phyloP scores from a whole-genome alignment of 768 basidiomycete species.

The Solioccasus polychromus region DNA sequence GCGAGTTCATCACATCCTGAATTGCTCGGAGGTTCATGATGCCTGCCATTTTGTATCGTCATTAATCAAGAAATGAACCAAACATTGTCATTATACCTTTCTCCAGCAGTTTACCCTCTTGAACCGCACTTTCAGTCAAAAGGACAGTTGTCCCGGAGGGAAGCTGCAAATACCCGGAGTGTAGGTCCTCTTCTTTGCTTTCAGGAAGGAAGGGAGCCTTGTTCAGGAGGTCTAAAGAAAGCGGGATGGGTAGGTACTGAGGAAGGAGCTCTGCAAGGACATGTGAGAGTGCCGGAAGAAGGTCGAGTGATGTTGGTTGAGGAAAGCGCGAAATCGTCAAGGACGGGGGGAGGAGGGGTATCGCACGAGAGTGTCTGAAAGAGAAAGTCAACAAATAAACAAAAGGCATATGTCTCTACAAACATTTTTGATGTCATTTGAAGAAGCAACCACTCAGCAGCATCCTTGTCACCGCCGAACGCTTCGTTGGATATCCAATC shows the following conservation, averaged over 20 bases:
- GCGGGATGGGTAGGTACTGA: slow-evolving; percentile 48
- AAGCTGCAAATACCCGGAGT: slow-evolving; percentile 72
- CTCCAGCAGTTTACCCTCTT: slow-evolving; percentile 65
- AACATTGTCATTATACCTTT: slow-evolving; percentile 29
- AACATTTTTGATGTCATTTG: slow-evolving; percentile 61
- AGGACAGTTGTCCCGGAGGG: slow-evolving; percentile 58
- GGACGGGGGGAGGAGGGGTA: slow-evolving; percentile 65
- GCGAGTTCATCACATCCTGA: slow-evolving; percentile 60
- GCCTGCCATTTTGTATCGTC: slow-evolving; percentile 37
- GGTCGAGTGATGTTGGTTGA: slow-evolving; percentile 30
- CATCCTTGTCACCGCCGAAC: slow-evolving; percentile 62
- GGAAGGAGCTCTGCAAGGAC: slow-evolving; percentile 62
- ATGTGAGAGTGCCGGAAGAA: slow-evolving; percentile 47
- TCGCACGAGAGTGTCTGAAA: slow-evolving; percentile 60
- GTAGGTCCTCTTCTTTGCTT: slow-evolving; percentile 67
- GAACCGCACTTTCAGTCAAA: slow-evolving; percentile 63
- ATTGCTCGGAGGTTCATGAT: slow-evolving; percentile 59
- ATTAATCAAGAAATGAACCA: not conserved
- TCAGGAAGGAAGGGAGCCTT: slow-evolving; percentile 57
- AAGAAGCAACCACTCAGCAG: slow-evolving; percentile 76
- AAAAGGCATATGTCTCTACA: slow-evolving; percentile 24
- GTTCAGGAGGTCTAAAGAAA: slow-evolving; percentile 65
- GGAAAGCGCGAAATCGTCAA: slow-evolving; percentile 66
- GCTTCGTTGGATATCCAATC: slow-evolving; percentile 71
- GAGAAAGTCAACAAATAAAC: slow-evolving; percentile 1